These are phyloP conservation scores for Platanthera zijinensis DNA, from an alignment of 106 monocot genomes.

Conservation along the genomic window DNA sequence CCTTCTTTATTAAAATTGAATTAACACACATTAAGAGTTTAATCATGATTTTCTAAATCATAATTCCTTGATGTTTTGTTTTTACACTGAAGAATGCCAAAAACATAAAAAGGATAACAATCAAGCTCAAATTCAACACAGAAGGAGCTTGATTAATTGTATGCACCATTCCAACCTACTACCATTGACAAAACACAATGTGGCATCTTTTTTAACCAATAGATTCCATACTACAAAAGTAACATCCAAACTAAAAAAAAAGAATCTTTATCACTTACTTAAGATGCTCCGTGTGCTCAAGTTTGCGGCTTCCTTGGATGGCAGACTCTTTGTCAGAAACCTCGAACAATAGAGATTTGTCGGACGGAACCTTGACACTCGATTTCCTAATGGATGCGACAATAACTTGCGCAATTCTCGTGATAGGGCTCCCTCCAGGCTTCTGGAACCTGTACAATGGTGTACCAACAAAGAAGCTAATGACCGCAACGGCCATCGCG, in stretches of 20 bases:
- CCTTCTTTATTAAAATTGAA: neutral
- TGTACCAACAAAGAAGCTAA: constrained; percentile 30
- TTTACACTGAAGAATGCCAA: neutral
- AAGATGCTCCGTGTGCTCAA: constrained; percentile 28
- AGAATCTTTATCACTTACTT: constrained; percentile 12
- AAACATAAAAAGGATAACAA: neutral
- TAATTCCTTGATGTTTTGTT: neutral
- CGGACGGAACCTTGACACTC: constrained; percentile 17
- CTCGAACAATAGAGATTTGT: constrained; percentile 27
- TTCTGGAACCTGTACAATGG: constrained; percentile 33
- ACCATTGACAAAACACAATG: neutral
- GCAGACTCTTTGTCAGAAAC: constrained; percentile 34
- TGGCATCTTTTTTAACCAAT: neutral
- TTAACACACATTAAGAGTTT: neutral
- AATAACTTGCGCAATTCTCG: constrained; percentile 38
- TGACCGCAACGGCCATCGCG: constrained; percentile 32
- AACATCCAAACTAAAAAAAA: neutral
- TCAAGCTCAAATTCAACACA: neutral
- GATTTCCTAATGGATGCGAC: constrained; percentile 31
- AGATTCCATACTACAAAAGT: neutral
- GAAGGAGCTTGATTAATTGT: neutral
- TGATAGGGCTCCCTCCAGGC: constrained; percentile 39
- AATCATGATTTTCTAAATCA: neutral
- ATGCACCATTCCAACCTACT: neutral
- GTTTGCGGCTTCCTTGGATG: constrained; percentile 44